Evolutionary conservation across 2,329 filamentous ascomycete species (phyloP).

Genomic region (Penicillium sclerotiorum): DNA sequence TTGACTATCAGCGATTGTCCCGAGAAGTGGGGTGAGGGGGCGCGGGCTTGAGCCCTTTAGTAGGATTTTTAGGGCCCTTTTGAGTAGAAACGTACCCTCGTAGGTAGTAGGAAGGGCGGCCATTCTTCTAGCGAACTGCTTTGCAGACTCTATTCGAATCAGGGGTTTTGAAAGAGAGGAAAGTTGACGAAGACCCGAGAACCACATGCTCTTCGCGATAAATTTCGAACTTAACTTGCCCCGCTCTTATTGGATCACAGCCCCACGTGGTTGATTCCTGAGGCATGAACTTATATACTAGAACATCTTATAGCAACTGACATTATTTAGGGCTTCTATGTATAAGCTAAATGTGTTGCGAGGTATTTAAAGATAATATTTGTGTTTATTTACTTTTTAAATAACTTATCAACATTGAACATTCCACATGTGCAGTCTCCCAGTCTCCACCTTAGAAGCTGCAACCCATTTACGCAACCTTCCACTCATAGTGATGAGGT

Average conservation of each 20-base stretch:
- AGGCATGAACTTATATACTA: slow-evolving; percentile 21
- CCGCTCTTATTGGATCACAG: slow-evolving; percentile 26
- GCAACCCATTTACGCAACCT: slow-evolving; percentile 10
- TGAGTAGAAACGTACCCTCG: slow-evolving; percentile 55
- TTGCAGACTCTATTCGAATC: slow-evolving; percentile 35
- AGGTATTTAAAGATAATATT: too few species aligned
- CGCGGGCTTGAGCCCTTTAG: not conserved
- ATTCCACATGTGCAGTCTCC: not conserved
- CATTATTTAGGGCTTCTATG: not conserved
- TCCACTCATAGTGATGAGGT: slow-evolving; percentile 66
- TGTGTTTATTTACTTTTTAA: too few species aligned
- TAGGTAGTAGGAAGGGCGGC: slow-evolving; percentile 60
- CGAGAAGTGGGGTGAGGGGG: slow-evolving; percentile 10
- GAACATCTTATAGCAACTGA: not conserved
- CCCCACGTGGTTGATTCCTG: slow-evolving; percentile 29
- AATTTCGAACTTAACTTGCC: slow-evolving; percentile 20
- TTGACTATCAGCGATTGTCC: slow-evolving; percentile 15
- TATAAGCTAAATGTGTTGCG: too few species aligned
- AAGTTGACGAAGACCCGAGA: slow-evolving; percentile 21
- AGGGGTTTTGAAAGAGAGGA: slow-evolving; percentile 31
- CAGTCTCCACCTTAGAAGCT: too few species aligned
- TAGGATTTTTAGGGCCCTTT: too few species aligned
- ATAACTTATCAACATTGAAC: too few species aligned
- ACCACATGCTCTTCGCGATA: slow-evolving; percentile 22
- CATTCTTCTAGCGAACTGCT: slow-evolving; percentile 48